These are phyloP conservation scores for Metschnikowia rubicola DNA, from an alignment of 805 yeast genomes.

Conservation along the genomic window DNA sequence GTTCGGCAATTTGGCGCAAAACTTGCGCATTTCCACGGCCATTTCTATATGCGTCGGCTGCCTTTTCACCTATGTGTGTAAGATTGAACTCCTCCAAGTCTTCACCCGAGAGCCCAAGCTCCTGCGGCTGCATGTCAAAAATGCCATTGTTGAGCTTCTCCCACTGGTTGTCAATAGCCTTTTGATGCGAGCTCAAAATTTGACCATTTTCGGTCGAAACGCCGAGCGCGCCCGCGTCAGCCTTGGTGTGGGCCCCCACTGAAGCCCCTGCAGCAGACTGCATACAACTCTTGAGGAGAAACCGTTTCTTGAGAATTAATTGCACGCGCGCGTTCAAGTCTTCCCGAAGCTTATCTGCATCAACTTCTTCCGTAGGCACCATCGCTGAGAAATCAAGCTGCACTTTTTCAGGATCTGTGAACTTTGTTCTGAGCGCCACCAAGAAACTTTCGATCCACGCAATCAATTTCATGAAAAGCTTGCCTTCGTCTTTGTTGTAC, in stretches of 20 bases:
- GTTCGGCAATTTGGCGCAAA: constrained; percentile 12
- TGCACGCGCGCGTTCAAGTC: constrained; percentile 42
- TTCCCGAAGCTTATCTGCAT: constrained; percentile 27
- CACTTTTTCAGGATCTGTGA: constrained; percentile 35
- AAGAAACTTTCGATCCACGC: constrained; percentile 72
- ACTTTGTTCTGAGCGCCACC: constrained; percentile 60
- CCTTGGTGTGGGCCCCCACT: neutral
- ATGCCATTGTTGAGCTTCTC: constrained; percentile 37
- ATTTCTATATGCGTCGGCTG: constrained; percentile 3
- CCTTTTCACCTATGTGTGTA: constrained; percentile 9
- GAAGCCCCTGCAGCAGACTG: constrained; percentile 11
- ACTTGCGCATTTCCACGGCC: constrained; percentile 9
- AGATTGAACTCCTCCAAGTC: constrained; percentile 46
- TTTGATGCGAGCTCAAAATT: constrained; percentile 18
- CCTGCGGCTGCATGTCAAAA: constrained; percentile 24
- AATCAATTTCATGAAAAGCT: constrained; percentile 68
- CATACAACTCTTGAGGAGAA: constrained; percentile 34
- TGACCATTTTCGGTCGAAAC: constrained; percentile 16
- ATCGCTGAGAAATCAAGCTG: constrained; percentile 42
- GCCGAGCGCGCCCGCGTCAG: neutral
- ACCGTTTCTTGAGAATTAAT: constrained; percentile 35
- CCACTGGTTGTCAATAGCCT: constrained; percentile 40
- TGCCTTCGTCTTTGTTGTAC: constrained; percentile 71
- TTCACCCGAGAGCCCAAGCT: constrained; percentile 37
- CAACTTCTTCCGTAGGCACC: constrained; percentile 21